A percentile compares a stretch with the other conserved stretches of the same genome.
Evolutionary conservation across 1,139 yeast genomes (phyloP).

Genomic region (Pichia sp.): DNA sequence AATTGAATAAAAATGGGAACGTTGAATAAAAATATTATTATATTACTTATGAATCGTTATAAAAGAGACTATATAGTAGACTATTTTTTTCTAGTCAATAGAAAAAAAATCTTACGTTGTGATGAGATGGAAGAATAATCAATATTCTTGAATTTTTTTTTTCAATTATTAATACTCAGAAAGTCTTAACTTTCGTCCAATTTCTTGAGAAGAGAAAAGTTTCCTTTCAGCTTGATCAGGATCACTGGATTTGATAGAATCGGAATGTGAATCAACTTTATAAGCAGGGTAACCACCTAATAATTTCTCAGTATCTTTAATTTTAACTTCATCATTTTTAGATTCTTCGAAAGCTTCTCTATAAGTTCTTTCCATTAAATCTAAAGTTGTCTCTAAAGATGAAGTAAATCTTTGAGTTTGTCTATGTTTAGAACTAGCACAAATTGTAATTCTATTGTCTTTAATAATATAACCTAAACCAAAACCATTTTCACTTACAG

Average conservation of each 20-base stretch:
- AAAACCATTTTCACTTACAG: constrained; percentile 82
- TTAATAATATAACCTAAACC: constrained; percentile 89
- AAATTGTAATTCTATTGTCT: constrained; percentile 74
- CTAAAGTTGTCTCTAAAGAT: constrained; percentile 60
- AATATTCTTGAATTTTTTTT: no score
- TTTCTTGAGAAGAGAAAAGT: constrained; percentile 50
- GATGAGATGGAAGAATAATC: no score
- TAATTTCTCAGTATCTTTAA: constrained; percentile 34
- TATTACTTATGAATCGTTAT: no score
- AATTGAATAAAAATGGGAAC: background rate
- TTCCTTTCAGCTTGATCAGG: constrained; percentile 35
- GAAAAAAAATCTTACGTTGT: background rate
- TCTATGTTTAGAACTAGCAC: constrained; percentile 85
- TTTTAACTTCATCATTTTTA: constrained; percentile 13
- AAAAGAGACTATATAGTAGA: no score
- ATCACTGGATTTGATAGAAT: constrained; percentile 58
- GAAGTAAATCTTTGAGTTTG: constrained; percentile 80
- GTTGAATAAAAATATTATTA: background rate
- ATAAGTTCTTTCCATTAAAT: constrained; percentile 55
- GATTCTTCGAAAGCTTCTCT: constrained; percentile 33
- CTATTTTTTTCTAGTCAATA: no score
- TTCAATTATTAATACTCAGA: constrained; percentile 65
- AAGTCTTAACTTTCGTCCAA: constrained; percentile 65
- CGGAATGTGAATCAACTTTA: constrained; percentile 26
- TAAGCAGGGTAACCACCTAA: constrained; percentile 70